phyloP scores from a whole-genome alignment of 805 yeast genomes.

The Saccharomycopsis amapae region DNA sequence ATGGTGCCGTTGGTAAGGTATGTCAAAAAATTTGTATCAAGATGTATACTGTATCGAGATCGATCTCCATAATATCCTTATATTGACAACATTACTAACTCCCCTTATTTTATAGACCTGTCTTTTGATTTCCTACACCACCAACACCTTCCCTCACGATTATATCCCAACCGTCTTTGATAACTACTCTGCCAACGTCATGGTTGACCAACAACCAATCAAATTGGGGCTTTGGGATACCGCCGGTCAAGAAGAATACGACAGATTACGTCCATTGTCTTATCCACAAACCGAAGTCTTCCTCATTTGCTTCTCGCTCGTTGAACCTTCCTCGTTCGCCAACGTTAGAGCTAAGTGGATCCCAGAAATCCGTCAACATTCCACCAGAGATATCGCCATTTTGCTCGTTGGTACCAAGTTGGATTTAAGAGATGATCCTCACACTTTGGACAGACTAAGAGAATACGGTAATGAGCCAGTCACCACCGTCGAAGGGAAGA shows the following conservation, averaged over 20 bases:
- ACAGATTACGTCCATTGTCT: conserved; percentile 78
- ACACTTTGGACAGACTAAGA: conserved; percentile 54
- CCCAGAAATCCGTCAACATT: conserved; percentile 82
- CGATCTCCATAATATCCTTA: neutral
- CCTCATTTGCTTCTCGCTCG: conserved; percentile 77
- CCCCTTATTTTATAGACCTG: conserved; percentile 10
- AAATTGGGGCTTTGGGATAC: conserved; percentile 93
- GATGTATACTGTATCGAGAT: conserved; percentile 1
- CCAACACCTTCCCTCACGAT: conserved; percentile 88
- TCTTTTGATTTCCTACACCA: conserved; percentile 72
- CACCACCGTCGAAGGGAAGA: conserved; percentile 51
- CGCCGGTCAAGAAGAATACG: conserved; percentile 92
- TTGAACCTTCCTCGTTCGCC: conserved; percentile 70
- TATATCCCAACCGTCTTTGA: conserved; percentile 93
- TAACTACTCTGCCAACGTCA: conserved; percentile 80
- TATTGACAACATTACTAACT: neutral
- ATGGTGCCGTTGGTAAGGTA: conserved; percentile 93
- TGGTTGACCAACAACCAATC: conserved; percentile 74
- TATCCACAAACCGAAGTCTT: conserved; percentile 92
- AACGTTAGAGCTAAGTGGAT: conserved; percentile 79
- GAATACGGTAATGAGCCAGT: conserved; percentile 60
- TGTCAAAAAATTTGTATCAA: conserved; percentile 31
- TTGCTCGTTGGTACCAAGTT: conserved; percentile 82
- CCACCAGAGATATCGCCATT: conserved; percentile 61
- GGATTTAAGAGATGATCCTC: conserved; percentile 78